These are phyloP conservation scores for Penicillium capsulatum DNA, from an alignment of 2,329 filamentous ascomycete species.

Conservation along the genomic window DNA sequence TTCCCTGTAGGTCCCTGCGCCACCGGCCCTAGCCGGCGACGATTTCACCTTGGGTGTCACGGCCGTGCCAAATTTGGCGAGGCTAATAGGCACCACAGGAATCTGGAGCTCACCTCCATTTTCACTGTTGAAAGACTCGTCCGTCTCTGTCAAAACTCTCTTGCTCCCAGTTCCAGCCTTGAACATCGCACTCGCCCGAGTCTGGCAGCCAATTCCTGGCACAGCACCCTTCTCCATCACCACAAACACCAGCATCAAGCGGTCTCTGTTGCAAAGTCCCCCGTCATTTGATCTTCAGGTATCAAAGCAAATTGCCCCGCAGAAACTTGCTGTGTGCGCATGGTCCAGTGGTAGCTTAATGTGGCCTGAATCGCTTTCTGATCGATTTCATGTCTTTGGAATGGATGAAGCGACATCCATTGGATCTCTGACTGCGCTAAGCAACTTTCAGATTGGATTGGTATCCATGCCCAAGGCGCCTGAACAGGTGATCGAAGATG, in stretches of 20 bases:
- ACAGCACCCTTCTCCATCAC: conserved; percentile 34
- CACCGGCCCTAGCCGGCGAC: conserved; percentile 25
- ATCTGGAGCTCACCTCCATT: conserved; percentile 28
- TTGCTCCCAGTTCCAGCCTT: conserved; percentile 32
- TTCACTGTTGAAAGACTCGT: conserved; percentile 32
- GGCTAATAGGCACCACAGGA: conserved; percentile 25
- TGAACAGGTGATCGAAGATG: conserved; percentile 14
- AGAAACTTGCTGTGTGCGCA: conserved; percentile 30
- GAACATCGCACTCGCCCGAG: conserved; percentile 28
- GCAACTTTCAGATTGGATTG: conserved; percentile 35
- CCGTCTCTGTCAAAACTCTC: conserved; percentile 24
- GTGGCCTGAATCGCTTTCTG: conserved; percentile 33
- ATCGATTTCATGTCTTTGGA: conserved; percentile 22
- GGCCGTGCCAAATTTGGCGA: conserved; percentile 28
- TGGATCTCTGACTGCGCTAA: conserved; percentile 18
- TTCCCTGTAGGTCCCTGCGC: conserved; percentile 28
- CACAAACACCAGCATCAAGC: conserved; percentile 27
- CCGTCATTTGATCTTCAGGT: conserved; percentile 33
- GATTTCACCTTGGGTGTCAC: conserved; percentile 33
- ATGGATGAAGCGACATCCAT: conserved; percentile 20
- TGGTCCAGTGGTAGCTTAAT: conserved; percentile 38
- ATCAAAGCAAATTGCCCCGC: conserved; percentile 28
- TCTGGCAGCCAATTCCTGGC: conserved; percentile 29
- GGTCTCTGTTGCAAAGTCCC: conserved; percentile 24
- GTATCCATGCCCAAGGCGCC: conserved; percentile 25